These are phyloP conservation scores for Carex littledalei DNA, from an alignment of 176 grass and related monocot species.

Conservation along the genomic window DNA sequence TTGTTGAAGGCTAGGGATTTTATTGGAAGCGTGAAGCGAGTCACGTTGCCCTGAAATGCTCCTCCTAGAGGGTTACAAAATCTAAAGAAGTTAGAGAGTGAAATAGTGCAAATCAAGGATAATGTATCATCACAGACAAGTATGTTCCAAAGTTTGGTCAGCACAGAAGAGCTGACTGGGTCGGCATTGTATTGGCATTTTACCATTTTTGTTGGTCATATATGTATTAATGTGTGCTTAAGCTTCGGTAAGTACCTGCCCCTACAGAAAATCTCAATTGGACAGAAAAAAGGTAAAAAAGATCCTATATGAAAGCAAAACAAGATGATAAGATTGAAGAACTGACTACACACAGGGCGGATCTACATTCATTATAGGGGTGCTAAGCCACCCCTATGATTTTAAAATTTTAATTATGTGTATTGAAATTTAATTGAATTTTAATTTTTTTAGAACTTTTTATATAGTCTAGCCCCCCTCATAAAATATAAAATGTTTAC, in stretches of 20 bases:
- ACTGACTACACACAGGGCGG: background rate
- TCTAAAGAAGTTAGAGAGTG: background rate
- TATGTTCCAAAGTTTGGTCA: no score
- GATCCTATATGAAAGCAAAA: background rate
- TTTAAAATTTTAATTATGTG: no score
- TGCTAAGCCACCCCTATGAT: no score
- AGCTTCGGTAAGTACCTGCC: background rate
- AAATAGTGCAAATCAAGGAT: no score
- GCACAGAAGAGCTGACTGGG: no score
- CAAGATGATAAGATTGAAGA: background rate
- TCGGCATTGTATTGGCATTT: background rate
- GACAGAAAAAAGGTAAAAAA: background rate
- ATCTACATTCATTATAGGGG: no score
- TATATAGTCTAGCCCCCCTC: no score
- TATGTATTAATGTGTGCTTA: background rate
- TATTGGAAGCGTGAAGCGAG: conserved; percentile 80
- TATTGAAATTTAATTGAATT: no score
- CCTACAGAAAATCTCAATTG: background rate
- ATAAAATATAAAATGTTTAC: no score
- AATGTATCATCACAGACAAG: background rate
- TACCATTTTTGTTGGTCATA: background rate
- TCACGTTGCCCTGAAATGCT: conserved; percentile 76
- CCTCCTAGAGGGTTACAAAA: conserved; percentile 38
- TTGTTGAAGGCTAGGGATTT: conserved; percentile 75
- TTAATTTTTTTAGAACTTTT: no score